Base-by-base conservation (phyloP, 306 rosid genomes). In the Abrus pulchellus region DNA sequence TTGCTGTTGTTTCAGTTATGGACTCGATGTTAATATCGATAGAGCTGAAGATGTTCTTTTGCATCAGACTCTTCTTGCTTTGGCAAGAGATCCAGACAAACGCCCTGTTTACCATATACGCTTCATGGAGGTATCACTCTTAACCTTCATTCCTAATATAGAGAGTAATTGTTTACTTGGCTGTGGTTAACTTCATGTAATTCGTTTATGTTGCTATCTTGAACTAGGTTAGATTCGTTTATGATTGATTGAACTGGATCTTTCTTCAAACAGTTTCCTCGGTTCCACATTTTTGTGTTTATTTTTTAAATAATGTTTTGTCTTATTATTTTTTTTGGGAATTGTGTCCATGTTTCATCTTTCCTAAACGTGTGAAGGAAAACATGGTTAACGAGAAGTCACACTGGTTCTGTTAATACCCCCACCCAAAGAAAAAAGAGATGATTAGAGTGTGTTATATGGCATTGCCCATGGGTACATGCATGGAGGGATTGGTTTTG, bases 31-130 rank as follows among this genome's bases (percentile, higher is more conserved):
- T 44, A 96, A 96, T 90, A 82, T 93, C 73, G 99, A 96, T 44
- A 89, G 89, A 90, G 99, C 92, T 72, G 98, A 96, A 86, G 99
- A 96, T 78, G 94, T 96, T 86, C 70, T 93, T 80, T 68, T 96
- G 76, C 99, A 96, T 84, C 96, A 86, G 81, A 90, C 43, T 68
- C 96, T 96, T 86, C 98, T 96, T 84, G 87, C 83, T 76, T 74
- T 88, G 82, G 99, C 99, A 12, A 96, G 77, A 88, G 97, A 92
- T 40, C 99, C 99, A 6, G 90, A 86, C 78, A 96, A 93, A 88
- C 94, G 98, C 56, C 99, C 99, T 11, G 97, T 89, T 52, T 93
- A 83, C 82, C 91, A 89, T 75, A 89, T 92, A 50, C 99, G 99
- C 74, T 90, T 92, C 84, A 69, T 96, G 80, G 99, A 96, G 99